Base-by-base conservation (phyloP, 2,329 filamentous ascomycete species). In the Talaromyces sp. region DNA sequence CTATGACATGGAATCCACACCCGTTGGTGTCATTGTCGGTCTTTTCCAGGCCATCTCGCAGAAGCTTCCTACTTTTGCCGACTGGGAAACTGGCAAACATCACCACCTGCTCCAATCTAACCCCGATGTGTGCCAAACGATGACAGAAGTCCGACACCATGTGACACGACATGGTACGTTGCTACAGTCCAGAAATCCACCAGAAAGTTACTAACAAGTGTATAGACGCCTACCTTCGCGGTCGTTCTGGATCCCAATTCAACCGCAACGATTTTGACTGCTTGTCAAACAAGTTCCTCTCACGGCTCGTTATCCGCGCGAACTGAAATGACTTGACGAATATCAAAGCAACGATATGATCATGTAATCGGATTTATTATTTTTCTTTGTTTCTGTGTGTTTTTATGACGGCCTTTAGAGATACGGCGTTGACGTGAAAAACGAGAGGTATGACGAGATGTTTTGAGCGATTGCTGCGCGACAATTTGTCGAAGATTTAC, bases 41-140 rank as follows among this genome's bases (percentile, higher is more conserved):
- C 85, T 98, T 32, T 98, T 98, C 87, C 92, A 96, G 70, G 93
- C 93, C 77, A 98, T 98, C 73, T 97, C 93, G 1, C 93, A 96
- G 79, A 97, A 98, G 80, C 85, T 97, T 51, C 93, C 93, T 4
- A 85, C 91, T 22, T 92, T 98, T 73, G 89, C 88, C 67, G 93
- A 98, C 73, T 98, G 93, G 93, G 92, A 97, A 72, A 95, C 91
- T 13, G 82, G 85, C 72, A 92, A 95, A 78, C 93, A 98, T 74
- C 91, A 95, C 68, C 90, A 96, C 69, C 81, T 96, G 57, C 86
- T 97, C 63, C 90, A 92, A 79, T 96, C 93, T 75, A 96, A 98
- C 78, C 82, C 85, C 27, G 92, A 93, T 66, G 92, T 97, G 56
- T 97, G 93, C 78, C 92, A 96, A 73, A 92, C 93, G 60, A 91